These are phyloP conservation scores for Suillus discolor DNA, from an alignment of 768 basidiomycete species.

Conservation along the genomic window DNA sequence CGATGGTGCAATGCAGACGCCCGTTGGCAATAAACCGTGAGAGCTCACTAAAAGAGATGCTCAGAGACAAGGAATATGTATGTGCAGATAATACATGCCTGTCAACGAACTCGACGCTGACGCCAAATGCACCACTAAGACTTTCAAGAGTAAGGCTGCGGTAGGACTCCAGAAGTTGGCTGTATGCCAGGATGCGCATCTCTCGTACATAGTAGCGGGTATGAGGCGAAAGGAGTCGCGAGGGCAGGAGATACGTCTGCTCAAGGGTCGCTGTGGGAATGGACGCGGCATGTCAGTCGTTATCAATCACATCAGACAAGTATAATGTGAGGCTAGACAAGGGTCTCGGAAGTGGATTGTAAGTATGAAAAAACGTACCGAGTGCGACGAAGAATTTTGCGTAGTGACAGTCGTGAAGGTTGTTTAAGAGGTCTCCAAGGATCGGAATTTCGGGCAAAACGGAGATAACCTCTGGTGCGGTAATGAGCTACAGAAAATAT, in stretches of 20 bases:
- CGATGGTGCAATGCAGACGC: slow-evolving; percentile 85
- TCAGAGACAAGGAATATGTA: slow-evolving; percentile 1
- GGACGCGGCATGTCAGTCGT: slow-evolving; percentile 4
- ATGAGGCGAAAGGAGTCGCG: slow-evolving; percentile 83
- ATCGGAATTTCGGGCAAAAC: slow-evolving; percentile 81
- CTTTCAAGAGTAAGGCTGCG: slow-evolving; percentile 87
- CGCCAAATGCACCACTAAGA: slow-evolving; percentile 85
- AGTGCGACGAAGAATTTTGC: slow-evolving; percentile 92
- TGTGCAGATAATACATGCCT: slow-evolving; percentile 48
- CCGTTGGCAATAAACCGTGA: slow-evolving; percentile 90
- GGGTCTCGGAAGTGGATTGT: slow-evolving; percentile 2
- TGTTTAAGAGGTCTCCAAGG: slow-evolving; percentile 82
- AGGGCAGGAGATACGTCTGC: slow-evolving; percentile 84
- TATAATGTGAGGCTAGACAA: slow-evolving; percentile 4
- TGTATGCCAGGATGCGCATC: slow-evolving; percentile 94
- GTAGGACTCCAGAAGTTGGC: slow-evolving; percentile 91
- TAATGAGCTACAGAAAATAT: slow-evolving; percentile 61
- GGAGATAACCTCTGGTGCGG: slow-evolving; percentile 85
- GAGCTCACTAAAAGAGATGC: slow-evolving; percentile 65
- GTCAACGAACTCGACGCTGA: slow-evolving; percentile 86
- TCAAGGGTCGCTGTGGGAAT: slow-evolving; percentile 74
- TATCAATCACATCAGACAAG: slow-evolving; percentile 14
- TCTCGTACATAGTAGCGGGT: slow-evolving; percentile 90
- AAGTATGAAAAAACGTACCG: slow-evolving; percentile 45
- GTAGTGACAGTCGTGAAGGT: slow-evolving; percentile 91